Base-by-base conservation (phyloP, 1,139 yeast genomes). In the Suhomyces panamericanus region DNA sequence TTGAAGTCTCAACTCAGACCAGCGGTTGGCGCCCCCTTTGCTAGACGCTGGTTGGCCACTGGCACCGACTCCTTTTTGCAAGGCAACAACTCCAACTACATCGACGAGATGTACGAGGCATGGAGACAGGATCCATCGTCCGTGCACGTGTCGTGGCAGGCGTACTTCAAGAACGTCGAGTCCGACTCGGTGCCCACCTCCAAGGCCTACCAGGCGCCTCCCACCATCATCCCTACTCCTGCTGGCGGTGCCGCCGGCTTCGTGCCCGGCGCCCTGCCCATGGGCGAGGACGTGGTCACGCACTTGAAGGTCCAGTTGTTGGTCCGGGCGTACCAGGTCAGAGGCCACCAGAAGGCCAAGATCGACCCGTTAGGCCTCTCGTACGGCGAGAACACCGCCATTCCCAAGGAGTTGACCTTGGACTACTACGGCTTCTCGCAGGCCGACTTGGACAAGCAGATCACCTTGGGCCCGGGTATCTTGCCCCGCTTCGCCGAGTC, bases 321-420 rank as follows among this genome's bases (percentile, higher is more conserved):
- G 59, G 98, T 95, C 50, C 87, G 99, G 68, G 99, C 99, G 36
- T 95, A 91, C 73, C 99, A 93, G 74, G 99, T 93, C 43, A 84
- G 98, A 69, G 99, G 99, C 54, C 99, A 93, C 68, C 87, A 85
- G 67, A 89, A 88, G 73, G 97, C 99, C 41, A 86, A 84, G 62
- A 85, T 91, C 50, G 99, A 93, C 69, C 99, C 99, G 14, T 76
- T 93, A 63, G 95, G 87, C 32, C 87, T 93, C 60, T 82, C 93
- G 26, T 88, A 84, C 63, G 96, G 95, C 54, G 86, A 82, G 57
- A 78, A 79, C 59, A 65, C 72, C 49, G 59, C 67, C 31, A 54
- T 75, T 32, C 97, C 98, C 52, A 84, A 80, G 63, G 99, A 93
- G 73, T 78, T 95, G 63, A 88, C 96, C 38, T 75, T 90, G 53